Base-by-base conservation (phyloP, 768 basidiomycete genomes). In the Russula olivacea region DNA sequence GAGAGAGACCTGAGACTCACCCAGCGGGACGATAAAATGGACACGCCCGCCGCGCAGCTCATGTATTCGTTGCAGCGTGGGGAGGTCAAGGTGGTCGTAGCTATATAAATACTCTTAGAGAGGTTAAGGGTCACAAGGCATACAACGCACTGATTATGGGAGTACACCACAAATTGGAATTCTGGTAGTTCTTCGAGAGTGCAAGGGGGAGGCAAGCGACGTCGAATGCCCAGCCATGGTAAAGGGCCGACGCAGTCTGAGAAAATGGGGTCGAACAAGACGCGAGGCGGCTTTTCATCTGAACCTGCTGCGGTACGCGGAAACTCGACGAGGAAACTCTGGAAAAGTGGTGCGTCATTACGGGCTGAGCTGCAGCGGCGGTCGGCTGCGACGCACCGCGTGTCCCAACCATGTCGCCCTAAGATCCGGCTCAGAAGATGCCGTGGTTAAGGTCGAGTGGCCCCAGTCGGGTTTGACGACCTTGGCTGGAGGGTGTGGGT, bases 221-320 rank as follows among this genome's bases (percentile, higher is more conserved):
- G 64, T 28, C 65, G 66, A 3, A 76, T 71, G 0, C 77, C 75
- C 0, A 71, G 65, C 32, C 71, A 71, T 32, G 69, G 61, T 30
- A 70, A 68, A 10, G 72, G 72, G 0, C 71, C 74, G 0, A 75
- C 76, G 2, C 72, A 59, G 14, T 74, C 72, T 9, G 74, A 73
- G 64, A 78, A 78, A 19, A 79, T 75, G 11, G 78, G 77, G 59
- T 79, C 78, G 66, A 78, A 78, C 10, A 78, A 63, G 34, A 79
- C 69, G 10, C 73, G 71, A 15, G 72, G 68, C 1, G 74, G 70
- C 15, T 71, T 64, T 11, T 55, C 49, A 15, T 34, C 38, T 3
- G 19, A 11, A 9, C 68, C 58, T 1, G 59, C 55, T 0, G 30
- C 25, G 1, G 65, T 59, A 51, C 61, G 60, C 38, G 69, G 71